Base-by-base conservation (phyloP, 1,284 basidiomycete species). In the Polyporus tsugae region DNA sequence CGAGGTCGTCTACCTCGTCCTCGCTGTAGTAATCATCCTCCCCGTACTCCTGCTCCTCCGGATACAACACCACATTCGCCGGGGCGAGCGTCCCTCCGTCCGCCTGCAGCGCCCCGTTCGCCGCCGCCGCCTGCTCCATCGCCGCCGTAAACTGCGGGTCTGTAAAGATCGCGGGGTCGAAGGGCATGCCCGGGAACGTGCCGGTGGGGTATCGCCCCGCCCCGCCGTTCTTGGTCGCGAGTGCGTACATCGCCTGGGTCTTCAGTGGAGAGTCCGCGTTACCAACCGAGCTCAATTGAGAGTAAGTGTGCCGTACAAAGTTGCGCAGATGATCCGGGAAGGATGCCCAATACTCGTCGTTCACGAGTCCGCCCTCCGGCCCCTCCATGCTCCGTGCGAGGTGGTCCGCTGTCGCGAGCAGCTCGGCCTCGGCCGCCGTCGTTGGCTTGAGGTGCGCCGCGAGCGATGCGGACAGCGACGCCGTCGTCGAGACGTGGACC, bases 241-340 rank as follows among this genome's bases (percentile, higher is more conserved):
- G 86, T 66, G 88, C 84, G 75, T 90, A 89, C 86, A 91, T 88
- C 41, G 87, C 84, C 79, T 86, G 84, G 60, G 83, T 83, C 84
- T 86, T 81, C 70, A 71, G 72, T 29, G 58, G 22, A 41, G 58
- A 60, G 59, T 77, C 73, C 75, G 72, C 67, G 75, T 76, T 74
- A 73, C 81, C 80, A 82, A 75, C 69, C 65, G 71, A 74, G 72
- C 73, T 73, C 72, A 76, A 69, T 72, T 79, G 78, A 74, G 75
- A 74, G 74, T 74, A 75, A 74, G 78, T 78, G 73, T 66, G 69
- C 68, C 84, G 80, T 79, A 86, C 86, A 76, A 87, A 87, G 73
- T 81, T 84, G 78, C 84, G 83, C 75, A 87, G 82, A 68, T 87
- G 84, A 62, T 84, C 82, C 67, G 85, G 86, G 69, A 87, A 82